Conservation (phyloP, 495 filamentous ascomycete genomes). For the Echria macrotheca region DNA sequence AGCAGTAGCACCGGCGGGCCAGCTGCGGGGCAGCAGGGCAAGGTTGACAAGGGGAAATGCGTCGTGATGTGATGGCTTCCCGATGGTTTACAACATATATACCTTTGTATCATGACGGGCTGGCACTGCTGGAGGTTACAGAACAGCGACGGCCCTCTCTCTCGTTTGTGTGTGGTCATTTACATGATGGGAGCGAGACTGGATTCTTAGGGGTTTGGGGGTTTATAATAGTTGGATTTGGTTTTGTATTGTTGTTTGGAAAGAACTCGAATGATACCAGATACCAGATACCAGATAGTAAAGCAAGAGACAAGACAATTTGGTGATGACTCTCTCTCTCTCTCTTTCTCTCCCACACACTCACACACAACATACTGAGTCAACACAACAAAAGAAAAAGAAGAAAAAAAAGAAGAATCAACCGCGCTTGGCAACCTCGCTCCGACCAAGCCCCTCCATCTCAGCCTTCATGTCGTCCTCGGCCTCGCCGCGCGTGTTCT, state of each 20-base stretch:
- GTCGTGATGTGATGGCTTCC: slow-evolving; percentile 44
- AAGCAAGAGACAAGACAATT: background rate
- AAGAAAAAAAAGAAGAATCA: background rate
- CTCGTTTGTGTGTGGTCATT: background rate
- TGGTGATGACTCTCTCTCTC: too few species aligned
- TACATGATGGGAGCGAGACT: too few species aligned
- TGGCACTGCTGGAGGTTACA: too few species aligned
- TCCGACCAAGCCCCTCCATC: slow-evolving; percentile 7
- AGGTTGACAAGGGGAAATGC: slow-evolving; percentile 44
- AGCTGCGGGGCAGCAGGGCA: slow-evolving; percentile 16
- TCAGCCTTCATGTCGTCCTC: slow-evolving; percentile 8
- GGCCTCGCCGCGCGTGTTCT: background rate
- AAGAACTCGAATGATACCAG: too few species aligned
- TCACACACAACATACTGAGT: too few species aligned
- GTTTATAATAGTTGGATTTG: too few species aligned
- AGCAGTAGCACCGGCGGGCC: background rate
- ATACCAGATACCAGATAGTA: background rate
- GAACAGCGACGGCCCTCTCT: too few species aligned
- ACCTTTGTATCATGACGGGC: too few species aligned
- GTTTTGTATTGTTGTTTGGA: too few species aligned
- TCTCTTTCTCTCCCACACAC: too few species aligned
- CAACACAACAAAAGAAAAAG: too few species aligned
- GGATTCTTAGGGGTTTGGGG: too few species aligned
- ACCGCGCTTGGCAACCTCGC: slow-evolving; percentile 6
- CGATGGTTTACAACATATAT: background rate